Evolutionary conservation across 179 eudicot species (phyloP), one percentile per base, ranked within the genome.

Genomic region (Beta lomatogona): DNA sequence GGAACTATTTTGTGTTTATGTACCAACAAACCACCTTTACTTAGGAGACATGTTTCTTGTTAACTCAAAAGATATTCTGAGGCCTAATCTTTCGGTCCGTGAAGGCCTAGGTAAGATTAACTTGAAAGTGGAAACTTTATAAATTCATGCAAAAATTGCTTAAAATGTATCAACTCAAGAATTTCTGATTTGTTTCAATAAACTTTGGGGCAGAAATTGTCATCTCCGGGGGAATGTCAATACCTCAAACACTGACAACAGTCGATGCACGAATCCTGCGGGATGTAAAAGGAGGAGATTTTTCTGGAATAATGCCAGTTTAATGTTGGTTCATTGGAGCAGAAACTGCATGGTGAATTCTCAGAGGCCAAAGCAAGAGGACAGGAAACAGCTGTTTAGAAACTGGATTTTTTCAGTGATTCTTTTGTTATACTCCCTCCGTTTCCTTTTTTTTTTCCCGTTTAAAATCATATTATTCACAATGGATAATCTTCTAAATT

Each of bases 21-120:
- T 91, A 60, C 96, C 97, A 5, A 88, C 92, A 44, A 92, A 92
- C 82, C 94, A 91, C 75, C 94, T 92, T 12, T 92, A 92, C 85
- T 85, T 92, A 76, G 97, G 97, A 45, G 94, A 92, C 68, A 89
- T 92, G 28, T 88, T 85, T 78, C 92, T 92, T 36, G 83, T 92
- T 48, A 88, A 81, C 85, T 86, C 97, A 1, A 91, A 89, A 75
- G 97, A 92, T 79, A 79, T 92, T 19, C 73, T 89, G 86, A 89
- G 92, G 90, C 92, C 97, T 76, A 89, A 89, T 82, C 89, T 92
- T 76, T 92, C 97, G 6, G 97, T 92, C 48, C 87, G 97, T 67
- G 97, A 92, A 84, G 97, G 94, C 52, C 85, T 92, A 63, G 94
- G 94, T 91, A 84, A 74, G 83, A 44, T 67, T 5, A 36, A 36